Base-by-base conservation (phyloP, 1,139 yeast species). In the Scheffersomyces segobiensis region DNA sequence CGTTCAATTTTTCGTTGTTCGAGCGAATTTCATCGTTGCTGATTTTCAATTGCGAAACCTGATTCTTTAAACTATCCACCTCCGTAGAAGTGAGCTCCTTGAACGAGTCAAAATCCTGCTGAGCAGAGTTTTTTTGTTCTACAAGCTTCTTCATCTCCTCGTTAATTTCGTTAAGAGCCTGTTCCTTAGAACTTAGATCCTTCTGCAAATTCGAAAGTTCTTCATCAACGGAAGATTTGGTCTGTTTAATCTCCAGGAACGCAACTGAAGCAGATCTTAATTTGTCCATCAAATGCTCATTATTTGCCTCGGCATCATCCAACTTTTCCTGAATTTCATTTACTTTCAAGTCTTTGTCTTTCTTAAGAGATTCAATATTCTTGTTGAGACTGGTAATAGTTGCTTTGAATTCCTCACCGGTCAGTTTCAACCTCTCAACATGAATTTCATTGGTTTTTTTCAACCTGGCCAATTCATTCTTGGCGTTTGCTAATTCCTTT, bases 231-330 rank as follows among this genome's bases (percentile, higher is more conserved):
- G 61, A 61, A 2, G 59, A 12, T 57, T 74, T 72, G 3, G 71
- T 67, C 3, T 59, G 58, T 59, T 77, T 81, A 58, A 82, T 58
- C 14, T 73, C 80, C 64, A 78, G 84, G 56, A 79, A 75, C 1
- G 81, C 77, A 12, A 71, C 69, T 1, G 85, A 84, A 8, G 86
- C 86, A 5, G 83, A 69, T 54, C 83, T 71, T 53, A 83, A 71
- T 60, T 81, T 82, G 32, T 73, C 78, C 79, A 82, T 75, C 46
- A 73, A 71, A 65, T 68, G 81, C 53, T 66, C 74, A 63, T 71
- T 80, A 20, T 68, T 70, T 4, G 71, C 81, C 54, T 78, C 78
- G 4, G 72, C 61, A 12, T 79, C 81, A 6, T 62, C 62, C 22
- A 68, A 53, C 66, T 61, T 68, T 49, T 61, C 70, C 48, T 67